Evolutionary conservation across 1,139 yeast genomes (phyloP), one percentile per base, ranked within the genome.

Genomic region (Spencermartinsiella ligniputridi): DNA sequence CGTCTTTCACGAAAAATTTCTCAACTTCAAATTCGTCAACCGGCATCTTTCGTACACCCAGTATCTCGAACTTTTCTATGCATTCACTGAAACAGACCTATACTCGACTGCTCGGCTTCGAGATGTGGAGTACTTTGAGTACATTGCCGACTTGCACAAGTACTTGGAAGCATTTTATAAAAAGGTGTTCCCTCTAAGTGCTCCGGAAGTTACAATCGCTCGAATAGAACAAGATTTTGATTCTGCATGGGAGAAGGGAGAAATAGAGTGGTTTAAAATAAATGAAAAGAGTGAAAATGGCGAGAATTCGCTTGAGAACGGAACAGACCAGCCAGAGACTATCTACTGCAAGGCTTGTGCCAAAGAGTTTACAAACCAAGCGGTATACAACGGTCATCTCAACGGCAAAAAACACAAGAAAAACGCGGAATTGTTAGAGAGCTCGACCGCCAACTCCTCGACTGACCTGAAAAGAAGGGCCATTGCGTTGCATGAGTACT

Each of bases 381-480:
- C 88, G 0, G 94, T 87, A 0, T 89, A 71, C 58, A 66, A 74
- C 8, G 81, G 77, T 2, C 97, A 92, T 68, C 62, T 88, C 25
- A 54, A 59, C 1, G 96, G 97, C 1, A 85, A 85, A 59, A 84
- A 83, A 55, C 97, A 92, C 61, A 64, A 71, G 47, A 82, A 81
- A 52, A 79, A 77, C 44, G 62, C 55, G 2, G 51, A 48, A 32
- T 12, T 55, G 32, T 5, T 27, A 9, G 18, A 16, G 22, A n/a
- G 21, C 25, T 9, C 34, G 11, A 13, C 35, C 8, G 19, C 39
- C 5, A 41, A 25, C 8, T 35, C 20, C 16, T 37, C 43, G 2
- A 22, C 17, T 15, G 30, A 15, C 18, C 40, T 27, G 40, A 39
- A n/a, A 47, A 50, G 17, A 24, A 38, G 17, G 17, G 24, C 51